Conservation (phyloP, 805 yeast genomes). For the Grigorovia transvaalensis region DNA sequence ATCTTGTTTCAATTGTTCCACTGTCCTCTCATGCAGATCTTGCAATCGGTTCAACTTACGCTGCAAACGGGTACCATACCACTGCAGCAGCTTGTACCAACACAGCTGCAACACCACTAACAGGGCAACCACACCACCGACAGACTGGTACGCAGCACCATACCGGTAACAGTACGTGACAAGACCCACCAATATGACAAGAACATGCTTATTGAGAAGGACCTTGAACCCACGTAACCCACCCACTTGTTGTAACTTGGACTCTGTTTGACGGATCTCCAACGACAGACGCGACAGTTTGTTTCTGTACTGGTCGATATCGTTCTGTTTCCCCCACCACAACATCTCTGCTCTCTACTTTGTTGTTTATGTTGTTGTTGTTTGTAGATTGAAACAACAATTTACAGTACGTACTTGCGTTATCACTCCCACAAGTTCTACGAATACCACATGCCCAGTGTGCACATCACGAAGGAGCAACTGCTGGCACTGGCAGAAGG, state of each 20-base stretch:
- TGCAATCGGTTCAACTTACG: constrained; percentile 28
- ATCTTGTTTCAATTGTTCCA: constrained; percentile 57
- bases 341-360: not conserved
- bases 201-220: not conserved
- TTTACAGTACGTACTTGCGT: not conserved
- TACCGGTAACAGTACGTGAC: not conserved
- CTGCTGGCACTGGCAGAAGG: constrained; percentile 1
- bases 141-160: not conserved
- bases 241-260: not conserved
- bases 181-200: not conserved
- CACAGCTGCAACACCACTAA: not conserved
- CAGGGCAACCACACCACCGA: not conserved
- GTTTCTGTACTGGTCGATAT: not conserved
- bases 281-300: not conserved
- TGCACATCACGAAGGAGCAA: not conserved
- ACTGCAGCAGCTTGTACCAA: not conserved
- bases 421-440: not conserved
- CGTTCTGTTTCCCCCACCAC: not conserved
- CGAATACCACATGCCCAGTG: not conserved
- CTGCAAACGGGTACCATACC: constrained; percentile 4
- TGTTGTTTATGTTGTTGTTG: not conserved
- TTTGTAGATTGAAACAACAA: not conserved
- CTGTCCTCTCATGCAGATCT: constrained; percentile 40
- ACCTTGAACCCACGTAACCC: not conserved
- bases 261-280: not conserved